Base-by-base conservation (phyloP, 2,329 filamentous ascomycete genomes). In the Neopestalotiopsis sp. region DNA sequence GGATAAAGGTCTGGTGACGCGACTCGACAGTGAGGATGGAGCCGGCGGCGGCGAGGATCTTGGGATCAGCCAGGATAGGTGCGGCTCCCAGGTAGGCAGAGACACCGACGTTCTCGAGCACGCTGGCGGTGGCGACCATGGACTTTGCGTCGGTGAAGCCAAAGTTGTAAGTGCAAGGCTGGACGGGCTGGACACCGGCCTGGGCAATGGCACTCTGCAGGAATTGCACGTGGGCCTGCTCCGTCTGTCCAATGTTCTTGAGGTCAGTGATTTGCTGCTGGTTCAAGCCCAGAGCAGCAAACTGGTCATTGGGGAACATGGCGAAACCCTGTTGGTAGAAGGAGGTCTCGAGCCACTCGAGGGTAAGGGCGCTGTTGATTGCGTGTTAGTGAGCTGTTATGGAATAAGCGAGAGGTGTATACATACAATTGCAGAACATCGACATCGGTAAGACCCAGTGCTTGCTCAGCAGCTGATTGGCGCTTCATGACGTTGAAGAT, bases 21-120 rank as follows among this genome's bases (percentile, higher is more conserved):
- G 91, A 86, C 81, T 94, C 92, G 69, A 93, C 86, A 30, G 91
- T 92, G 59, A 93, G 86, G 78, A 94, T 94, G 65, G 88, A 88
- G 10, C 86, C 92, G 2, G 92, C 92, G 24, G 89, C 88, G 70
- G 86, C 84, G 65, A 94, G 88, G 71, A 93, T 87, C 64, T 83
- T 84, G 64, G 85, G 82, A 67, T 85, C 84, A 60, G 86, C 84
- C 71, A 94, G 80, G 40, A 93, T 84, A 4, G 90, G 89, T 14
- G 91, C 91, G 32, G 90, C 92, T 69, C 91, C 92, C 14, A 94
- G 88, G 80, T 90, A 91, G 71, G 91, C 91, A n/a, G 90, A 91
- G 40, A 94, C 86, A 79, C 91, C 91, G 69, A 93, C 86, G 75
- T 88, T 91, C 80, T 94, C 92, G 69, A 94, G 88, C 28, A 94